phyloP scores from a whole-genome alignment of 306 rosid genomes.

The Abrus pulchellus region DNA sequence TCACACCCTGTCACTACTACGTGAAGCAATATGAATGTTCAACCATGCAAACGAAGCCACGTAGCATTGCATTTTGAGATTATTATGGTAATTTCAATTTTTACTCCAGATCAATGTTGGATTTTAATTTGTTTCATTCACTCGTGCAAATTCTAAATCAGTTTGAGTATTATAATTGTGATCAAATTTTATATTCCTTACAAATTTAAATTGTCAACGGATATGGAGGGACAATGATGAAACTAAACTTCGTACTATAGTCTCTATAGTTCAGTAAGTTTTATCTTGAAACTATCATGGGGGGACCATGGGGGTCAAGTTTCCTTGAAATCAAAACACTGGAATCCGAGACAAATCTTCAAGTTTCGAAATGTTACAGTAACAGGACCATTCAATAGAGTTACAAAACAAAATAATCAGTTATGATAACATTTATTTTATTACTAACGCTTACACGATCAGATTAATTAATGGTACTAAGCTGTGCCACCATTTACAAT shows the following conservation, averaged over 20 bases:
- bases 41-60: slow-evolving; percentile 45
- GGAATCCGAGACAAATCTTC: slow-evolving; percentile 1
- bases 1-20: slow-evolving; percentile 46
- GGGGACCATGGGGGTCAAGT: slow-evolving; percentile 33
- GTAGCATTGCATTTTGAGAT: slow-evolving; percentile 34
- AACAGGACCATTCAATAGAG: slow-evolving; percentile 17
- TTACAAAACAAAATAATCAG: neutral
- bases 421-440: slow-evolving; percentile 4
- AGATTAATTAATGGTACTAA: slow-evolving; percentile 14
- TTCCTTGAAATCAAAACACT: neutral
- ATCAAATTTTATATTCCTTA: neutral
- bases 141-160: neutral
- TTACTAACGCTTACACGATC: neutral
- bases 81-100: neutral
- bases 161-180: slow-evolving; percentile 5
- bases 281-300: slow-evolving; percentile 13
- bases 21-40: slow-evolving; percentile 40
- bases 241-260: slow-evolving; percentile 27
- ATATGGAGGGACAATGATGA: neutral
- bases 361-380: neutral
- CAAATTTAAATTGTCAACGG: neutral
- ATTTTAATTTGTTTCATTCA: neutral
- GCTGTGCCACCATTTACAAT: slow-evolving; percentile 36
- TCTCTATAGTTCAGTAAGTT: neutral
- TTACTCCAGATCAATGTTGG: neutral